Base-by-base conservation (phyloP, 31 red algal species). In the Endocladia muricata region DNA sequence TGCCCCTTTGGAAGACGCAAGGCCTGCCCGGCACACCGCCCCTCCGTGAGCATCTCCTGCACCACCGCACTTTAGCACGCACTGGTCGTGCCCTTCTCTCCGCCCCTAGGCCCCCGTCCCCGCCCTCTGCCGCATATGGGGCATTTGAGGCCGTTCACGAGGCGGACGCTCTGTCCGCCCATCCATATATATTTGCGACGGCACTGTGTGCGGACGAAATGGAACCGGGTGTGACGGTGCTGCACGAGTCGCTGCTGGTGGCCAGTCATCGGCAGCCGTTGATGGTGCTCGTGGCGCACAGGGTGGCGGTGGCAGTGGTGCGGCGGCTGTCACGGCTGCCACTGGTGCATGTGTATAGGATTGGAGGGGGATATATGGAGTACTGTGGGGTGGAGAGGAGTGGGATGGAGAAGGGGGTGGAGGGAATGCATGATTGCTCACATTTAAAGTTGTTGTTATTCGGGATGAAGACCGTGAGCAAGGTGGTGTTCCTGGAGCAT, bases 381-480 rank as follows among this genome's bases (percentile, higher is more conserved):
- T 82, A 71, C 33, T 82, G 78, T 55, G 36, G 38, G 21, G 25
- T 28, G 5, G 31, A 4, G 34, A 30, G 3, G 30, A 40, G 35
- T 19, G 43, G 32, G 54, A 64, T 49, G 2, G 57, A 31, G 7
- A 41, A 11, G 7, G 11, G 29, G 19, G 41, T n/a, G 3, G 41
- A 31, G 3, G 62, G 34, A 7, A 33, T 63, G 11, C 38, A 55
- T 19, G 63, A 70, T 15, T 82, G 78, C 35, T 49, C 31, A 39
- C 64, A 82, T 72, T 61, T 82, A 35, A 82, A 82, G 35, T 51
- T 82, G 7, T 42, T 82, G 63, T 33, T 82, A n/a, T 82, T 82
- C 49, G 43, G 42, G 29, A 37, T 82, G 17, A 30, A 47, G 19
- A 42, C 59, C 26, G 37, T 82, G 23, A 21, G 57, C 6, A 82